These are phyloP conservation scores for Chiua virens DNA, from an alignment of 768 basidiomycete species.

Conservation along the genomic window DNA sequence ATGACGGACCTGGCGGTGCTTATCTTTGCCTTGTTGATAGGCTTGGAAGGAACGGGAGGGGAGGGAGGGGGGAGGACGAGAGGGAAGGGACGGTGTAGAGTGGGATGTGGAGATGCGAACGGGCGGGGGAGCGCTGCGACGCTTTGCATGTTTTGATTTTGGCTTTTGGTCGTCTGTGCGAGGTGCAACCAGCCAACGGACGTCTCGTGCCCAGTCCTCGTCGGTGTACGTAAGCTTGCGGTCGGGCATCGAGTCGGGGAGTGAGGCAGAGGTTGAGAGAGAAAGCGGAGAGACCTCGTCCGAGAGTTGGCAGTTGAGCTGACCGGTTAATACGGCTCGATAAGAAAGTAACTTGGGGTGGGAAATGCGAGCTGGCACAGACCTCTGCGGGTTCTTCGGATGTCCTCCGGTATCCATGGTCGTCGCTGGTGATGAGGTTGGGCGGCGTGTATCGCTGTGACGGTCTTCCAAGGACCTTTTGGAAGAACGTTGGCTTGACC, in stretches of 20 bases:
- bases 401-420: conserved; percentile 6
- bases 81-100: conserved; percentile 23
- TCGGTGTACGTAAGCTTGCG: conserved; percentile 43
- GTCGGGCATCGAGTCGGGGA: conserved; percentile 31
- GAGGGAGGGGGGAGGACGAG: conserved; percentile 13
- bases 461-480: conserved; percentile 60
- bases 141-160: conserved; percentile 20
- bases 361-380: conserved; percentile 4
- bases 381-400: conserved; percentile 18
- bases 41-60: conserved; percentile 25
- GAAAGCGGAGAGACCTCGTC: conserved; percentile 32
- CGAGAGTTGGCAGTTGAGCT: conserved; percentile 17
- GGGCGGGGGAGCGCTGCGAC: conserved; percentile 18
- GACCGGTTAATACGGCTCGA: neutral
- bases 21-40: conserved; percentile 28
- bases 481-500: conserved; percentile 58
- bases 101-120: conserved; percentile 14
- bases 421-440: neutral
- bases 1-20: conserved; percentile 45
- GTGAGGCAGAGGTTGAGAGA: conserved; percentile 28
- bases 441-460: conserved; percentile 57
- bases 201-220: conserved; percentile 68
- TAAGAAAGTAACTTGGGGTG: conserved; percentile 1
- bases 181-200: conserved; percentile 58
- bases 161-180: conserved; percentile 17